A percentile compares a stretch with the other conserved stretches of the same genome.
These are phyloP conservation scores for Pythium aquatile DNA, from an alignment of 352 stramenopile species.

Conservation along the genomic window DNA sequence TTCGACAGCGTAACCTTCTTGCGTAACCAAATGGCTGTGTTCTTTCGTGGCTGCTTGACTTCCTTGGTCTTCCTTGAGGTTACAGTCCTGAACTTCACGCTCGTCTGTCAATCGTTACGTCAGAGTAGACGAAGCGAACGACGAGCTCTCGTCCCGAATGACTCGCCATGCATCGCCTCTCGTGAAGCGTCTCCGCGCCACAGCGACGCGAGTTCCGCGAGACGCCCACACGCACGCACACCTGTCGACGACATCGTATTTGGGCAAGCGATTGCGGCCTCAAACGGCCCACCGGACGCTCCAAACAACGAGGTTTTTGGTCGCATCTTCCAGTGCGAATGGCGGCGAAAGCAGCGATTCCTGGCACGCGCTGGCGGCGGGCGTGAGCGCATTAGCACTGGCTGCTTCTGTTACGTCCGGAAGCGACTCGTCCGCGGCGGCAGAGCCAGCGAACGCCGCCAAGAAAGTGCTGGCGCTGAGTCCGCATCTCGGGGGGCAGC, in stretches of 20 bases:
- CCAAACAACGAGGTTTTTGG: neutral
- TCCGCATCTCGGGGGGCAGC: slow-evolving; percentile 12
- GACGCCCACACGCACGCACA: neutral
- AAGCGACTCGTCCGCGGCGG: neutral
- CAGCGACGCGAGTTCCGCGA: slow-evolving; percentile 3
- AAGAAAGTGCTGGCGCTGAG: slow-evolving; percentile 10
- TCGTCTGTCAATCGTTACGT: neutral
- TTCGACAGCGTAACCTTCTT: neutral
- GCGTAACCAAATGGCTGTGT: slow-evolving; percentile 3
- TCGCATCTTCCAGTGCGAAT: neutral
- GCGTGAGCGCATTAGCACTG: slow-evolving; percentile 14
- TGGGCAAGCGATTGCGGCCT: slow-evolving; percentile 18
- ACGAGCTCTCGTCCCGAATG: slow-evolving; percentile 5
- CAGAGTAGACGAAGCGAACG: neutral
- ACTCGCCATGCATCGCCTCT: slow-evolving; percentile 12
- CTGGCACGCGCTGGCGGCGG: slow-evolving; percentile 20
- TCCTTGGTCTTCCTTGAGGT: slow-evolving; percentile 1
- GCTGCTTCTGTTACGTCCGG: neutral
- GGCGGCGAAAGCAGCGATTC: slow-evolving; percentile 1
- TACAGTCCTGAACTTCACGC: neutral
- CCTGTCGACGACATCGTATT: neutral
- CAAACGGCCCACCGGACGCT: neutral
- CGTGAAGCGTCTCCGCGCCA: slow-evolving; percentile 11
- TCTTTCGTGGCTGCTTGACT: neutral
- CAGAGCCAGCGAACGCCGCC: slow-evolving; percentile 8